Evolutionary conservation across 176 grass and related monocot species (phyloP), one percentile per base, ranked within the genome.

Genomic region (Pontederia crassipes): DNA sequence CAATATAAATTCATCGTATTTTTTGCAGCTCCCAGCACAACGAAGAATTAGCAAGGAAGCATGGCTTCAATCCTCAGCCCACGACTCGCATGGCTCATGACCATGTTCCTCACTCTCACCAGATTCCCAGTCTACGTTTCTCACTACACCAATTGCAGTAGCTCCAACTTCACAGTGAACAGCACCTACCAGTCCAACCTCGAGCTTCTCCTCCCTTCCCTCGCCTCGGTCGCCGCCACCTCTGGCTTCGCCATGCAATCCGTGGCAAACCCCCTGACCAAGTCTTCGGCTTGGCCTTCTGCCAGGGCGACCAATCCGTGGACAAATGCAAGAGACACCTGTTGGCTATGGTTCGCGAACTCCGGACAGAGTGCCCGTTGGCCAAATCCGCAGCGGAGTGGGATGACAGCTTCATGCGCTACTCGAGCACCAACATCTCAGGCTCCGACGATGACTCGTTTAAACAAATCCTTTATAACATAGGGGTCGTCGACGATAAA

Each of bases 131-230:
- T 7, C 32, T 40, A 7, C 6, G 2, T 40, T 40, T 40, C 32
- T 40, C 32, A 40, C 32, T 40, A 40, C 6, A 40, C 6, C 32
- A 3, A 4, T 4, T 40, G 32, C 32, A 7, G 4, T 4, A 7
- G 32, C 32, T 56, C 54, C 54, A 56, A 56, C 54, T 56, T 56
- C 54, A 56, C 54, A 7, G 20, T 20, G 17, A n/a, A 56, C 54
- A 56, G 54, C 54, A 56, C 16, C 54, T 56, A 56, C 54, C 16
- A 56, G 11, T 26, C 54, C 17, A n/a, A 56, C 54, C 17, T 56
- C 15, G 17, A 56, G 17, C n/a, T 56, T n/a, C 54, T 56, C 54
- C 54, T 56, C 54, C 8, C 54, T 56, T 26, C 54, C 54, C 54
- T 56, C 17, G 9, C 54, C 54, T 56, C 54, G 9, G 54, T 6